Percentiles rank a stretch among this genome's conserved stretches.
Evolutionary conservation across 2,329 filamentous ascomycete species (phyloP).

Genomic region (Escovopsis sp.): DNA sequence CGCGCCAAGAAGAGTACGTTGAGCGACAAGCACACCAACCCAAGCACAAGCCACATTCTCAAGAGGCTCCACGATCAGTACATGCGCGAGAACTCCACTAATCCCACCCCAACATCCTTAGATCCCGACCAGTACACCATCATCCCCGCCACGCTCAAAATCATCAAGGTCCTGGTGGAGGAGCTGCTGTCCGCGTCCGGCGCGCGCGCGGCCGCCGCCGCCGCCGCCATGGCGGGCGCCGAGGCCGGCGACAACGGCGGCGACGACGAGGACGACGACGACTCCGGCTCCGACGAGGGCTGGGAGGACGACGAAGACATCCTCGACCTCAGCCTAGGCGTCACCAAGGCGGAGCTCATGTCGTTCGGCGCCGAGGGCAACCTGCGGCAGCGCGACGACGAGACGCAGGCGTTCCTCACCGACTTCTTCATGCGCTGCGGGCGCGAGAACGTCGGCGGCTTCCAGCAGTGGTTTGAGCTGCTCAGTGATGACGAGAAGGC

Average conservation of each 20-base stretch:
- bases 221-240: conserved; percentile 48
- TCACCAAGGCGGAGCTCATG: conserved; percentile 67
- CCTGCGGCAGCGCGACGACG: conserved; percentile 64
- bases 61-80: conserved; percentile 10
- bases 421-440: conserved; percentile 60
- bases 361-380: conserved; percentile 48
- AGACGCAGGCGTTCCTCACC: conserved; percentile 71
- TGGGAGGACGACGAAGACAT: conserved; percentile 79
- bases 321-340: conserved; percentile 58
- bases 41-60: conserved; percentile 8
- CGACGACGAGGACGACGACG: conserved; percentile 34
- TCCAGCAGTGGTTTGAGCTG: conserved; percentile 41
- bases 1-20: conserved; percentile 64
- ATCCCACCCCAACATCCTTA: conserved; percentile 19
- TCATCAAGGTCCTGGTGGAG: conserved; percentile 87
- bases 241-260: conserved; percentile 32
- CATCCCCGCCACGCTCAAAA: conserved; percentile 81
- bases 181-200: conserved; percentile 76
- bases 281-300: conserved; percentile 62
- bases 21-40: conserved; percentile 6
- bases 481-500: conserved; percentile 40
- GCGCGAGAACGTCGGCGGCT: conserved; percentile 40
- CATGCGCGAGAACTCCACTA: conserved; percentile 11
- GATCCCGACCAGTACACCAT: conserved; percentile 83
- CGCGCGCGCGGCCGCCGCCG: conserved; percentile 40